Conservation (phyloP, 139 green algal genomes). For the Auxenochlorella pyrenoidosa region DNA sequence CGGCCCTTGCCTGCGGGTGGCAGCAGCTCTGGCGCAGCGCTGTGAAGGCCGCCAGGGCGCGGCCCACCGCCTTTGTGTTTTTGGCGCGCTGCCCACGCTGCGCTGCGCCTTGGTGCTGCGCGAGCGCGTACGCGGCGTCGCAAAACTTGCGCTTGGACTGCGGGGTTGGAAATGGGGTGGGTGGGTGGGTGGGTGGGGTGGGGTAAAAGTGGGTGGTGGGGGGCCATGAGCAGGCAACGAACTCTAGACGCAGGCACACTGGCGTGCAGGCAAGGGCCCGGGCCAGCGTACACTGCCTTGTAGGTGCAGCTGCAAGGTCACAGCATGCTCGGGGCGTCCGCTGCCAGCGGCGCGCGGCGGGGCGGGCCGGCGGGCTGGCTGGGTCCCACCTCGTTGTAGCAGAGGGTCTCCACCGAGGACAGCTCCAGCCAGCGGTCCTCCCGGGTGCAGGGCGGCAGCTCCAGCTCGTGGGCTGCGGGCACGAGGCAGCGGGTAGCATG, state of each 20-base stretch:
- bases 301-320: too few species aligned
- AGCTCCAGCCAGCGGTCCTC: conserved; percentile 57
- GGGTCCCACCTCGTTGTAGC: conserved; percentile 46
- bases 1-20: conserved; percentile 43
- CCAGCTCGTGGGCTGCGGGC: conserved; percentile 55
- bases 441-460: conserved; percentile 56
- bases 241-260: too few species aligned
- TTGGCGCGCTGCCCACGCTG: too few species aligned
- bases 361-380: too few species aligned
- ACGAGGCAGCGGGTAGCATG: background rate
- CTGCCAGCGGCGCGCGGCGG: too few species aligned
- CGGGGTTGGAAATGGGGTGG: too few species aligned
- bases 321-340: too few species aligned
- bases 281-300: too few species aligned
- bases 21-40: conserved; percentile 55
- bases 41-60: conserved; percentile 27
- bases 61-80: background rate
- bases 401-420: conserved; percentile 56
- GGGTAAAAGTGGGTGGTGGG: too few species aligned
- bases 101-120: conserved; percentile 13
- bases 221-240: too few species aligned
- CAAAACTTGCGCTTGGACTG: conserved; percentile 32
- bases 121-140: conserved; percentile 21
- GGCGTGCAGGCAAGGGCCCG: too few species aligned
- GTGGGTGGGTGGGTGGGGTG: too few species aligned